Evolutionary conservation across 176 grass and related monocot genomes (phyloP), one percentile per base, ranked within the genome.

Genomic region (Avena sativa): DNA sequence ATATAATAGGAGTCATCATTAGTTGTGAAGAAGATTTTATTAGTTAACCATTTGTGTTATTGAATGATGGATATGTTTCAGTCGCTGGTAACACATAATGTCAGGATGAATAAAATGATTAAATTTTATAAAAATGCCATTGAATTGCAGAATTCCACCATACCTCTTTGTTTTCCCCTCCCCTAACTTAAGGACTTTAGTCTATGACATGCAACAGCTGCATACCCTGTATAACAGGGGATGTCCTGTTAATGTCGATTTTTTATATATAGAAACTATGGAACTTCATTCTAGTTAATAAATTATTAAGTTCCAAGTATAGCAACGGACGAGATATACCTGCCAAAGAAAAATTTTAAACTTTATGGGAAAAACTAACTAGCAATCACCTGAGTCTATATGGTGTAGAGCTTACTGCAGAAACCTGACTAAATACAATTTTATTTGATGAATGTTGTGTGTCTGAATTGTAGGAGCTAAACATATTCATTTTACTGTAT

Each of bases 391-490:
- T 13, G 1, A 65, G 12, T 14, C 25, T 65, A 65, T 28, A 65
- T 65, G 62, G 14, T 65, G 12, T 13, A 14, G 28, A 65, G 25
- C 25, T 65, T 65, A 65, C 26, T 14, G 23, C 9, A 12, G 62
- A 65, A 65, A 65, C 55, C 55, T 30, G 62, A 65, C 62, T 65
- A 65, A 14, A 65, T 65, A 65, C 28, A 57, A 20, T 57, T 57
- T 57, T 11, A 26, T 65, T 65, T 65, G 25, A 65, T 65, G 13
- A 30, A 30, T 65, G 23, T 65, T 12, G 26, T 30, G 25, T 30
- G 25, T 14, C 23, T 30, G 55, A 57, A 57, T 19, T 57, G 55
- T 57, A 20, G 55, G 55, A 6, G 55, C 5, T 19, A 19, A 19
- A 57, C 17, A 57, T 57, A 57, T 57, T 57, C 50, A 52, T 52